These are phyloP conservation scores for Desmodesmus armatus DNA, from an alignment of 139 green algal genomes.

Conservation along the genomic window DNA sequence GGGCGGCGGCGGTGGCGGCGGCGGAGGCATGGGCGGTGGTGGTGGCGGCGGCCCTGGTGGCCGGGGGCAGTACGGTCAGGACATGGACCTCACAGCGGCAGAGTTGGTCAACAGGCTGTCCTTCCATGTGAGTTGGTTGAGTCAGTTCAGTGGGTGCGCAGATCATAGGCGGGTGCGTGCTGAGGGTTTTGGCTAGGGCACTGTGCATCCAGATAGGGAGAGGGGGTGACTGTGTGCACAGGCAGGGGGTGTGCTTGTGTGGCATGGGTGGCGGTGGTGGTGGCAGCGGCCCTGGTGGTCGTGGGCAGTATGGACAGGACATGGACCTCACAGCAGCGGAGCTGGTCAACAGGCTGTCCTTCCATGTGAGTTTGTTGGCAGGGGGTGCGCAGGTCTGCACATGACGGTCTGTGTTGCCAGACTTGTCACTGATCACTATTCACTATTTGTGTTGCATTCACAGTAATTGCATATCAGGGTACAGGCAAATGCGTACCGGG, in stretches of 20 bases:
- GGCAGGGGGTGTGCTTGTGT: not conserved
- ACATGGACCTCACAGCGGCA: conserved; percentile 73
- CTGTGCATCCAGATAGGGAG: too few species aligned
- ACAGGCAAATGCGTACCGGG: too few species aligned
- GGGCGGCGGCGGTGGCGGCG: too few species aligned
- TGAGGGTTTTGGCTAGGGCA: too few species aligned
- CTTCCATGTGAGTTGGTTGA: conserved; percentile 67
- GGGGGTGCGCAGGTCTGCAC: not conserved
- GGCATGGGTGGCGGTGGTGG: conserved; percentile 24
- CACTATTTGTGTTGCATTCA: too few species aligned
- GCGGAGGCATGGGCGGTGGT: conserved; percentile 16
- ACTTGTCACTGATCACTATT: too few species aligned
- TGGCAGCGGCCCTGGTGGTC: not conserved
- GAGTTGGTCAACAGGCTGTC: conserved; percentile 86
- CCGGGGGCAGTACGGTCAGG: conserved; percentile 18
- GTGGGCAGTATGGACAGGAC: conserved; percentile 45
- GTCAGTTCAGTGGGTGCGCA: too few species aligned
- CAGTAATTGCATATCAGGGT: too few species aligned
- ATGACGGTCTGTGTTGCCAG: too few species aligned
- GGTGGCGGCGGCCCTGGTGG: not conserved
- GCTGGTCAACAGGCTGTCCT: conserved; percentile 81
- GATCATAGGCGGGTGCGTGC: too few species aligned
- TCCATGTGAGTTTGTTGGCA: conserved; percentile 64
- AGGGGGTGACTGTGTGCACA: too few species aligned
- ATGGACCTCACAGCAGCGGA: conserved; percentile 77